Conservation (phyloP, 1,139 yeast genomes). For the Yamadazyma spencermartinsiae region DNA sequence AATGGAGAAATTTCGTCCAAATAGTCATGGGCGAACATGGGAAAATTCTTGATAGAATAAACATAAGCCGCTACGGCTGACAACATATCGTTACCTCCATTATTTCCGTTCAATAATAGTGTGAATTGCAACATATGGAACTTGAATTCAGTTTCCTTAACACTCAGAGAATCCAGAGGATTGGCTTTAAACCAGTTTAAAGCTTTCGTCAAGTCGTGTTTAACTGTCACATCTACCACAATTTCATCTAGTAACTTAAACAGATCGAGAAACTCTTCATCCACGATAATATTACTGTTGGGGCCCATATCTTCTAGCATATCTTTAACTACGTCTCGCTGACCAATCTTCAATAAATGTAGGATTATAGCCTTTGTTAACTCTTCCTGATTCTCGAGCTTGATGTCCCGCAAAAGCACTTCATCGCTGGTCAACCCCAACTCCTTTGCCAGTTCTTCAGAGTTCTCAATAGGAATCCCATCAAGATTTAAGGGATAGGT, state of each 20-base stretch:
- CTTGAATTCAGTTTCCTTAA: conserved; percentile 51
- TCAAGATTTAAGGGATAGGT: conserved; percentile 39
- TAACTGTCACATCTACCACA: conserved; percentile 34
- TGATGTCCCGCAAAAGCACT: conserved; percentile 17
- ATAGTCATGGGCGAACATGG: conserved; percentile 41
- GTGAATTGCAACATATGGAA: conserved; percentile 63
- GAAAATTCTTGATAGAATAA: conserved; percentile 57
- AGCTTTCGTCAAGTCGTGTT: conserved; percentile 37
- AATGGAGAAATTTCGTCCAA: conserved; percentile 52
- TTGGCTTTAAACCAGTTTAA: conserved; percentile 37
- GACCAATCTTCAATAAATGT: conserved; percentile 45
- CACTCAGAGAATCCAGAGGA: conserved; percentile 9
- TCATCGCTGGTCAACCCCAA: conserved; percentile 10
- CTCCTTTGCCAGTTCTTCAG: conserved; percentile 3
- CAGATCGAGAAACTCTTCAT: conserved; percentile 24
- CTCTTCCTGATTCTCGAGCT: conserved; percentile 32
- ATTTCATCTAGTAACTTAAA: conserved; percentile 36
- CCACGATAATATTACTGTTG: conserved; percentile 20
- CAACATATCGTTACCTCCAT: conserved; percentile 18
- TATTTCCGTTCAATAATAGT: conserved; percentile 35
- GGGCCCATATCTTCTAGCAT: conserved; percentile 24
- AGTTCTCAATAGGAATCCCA: conserved; percentile 27
- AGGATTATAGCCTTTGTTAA: conserved; percentile 42
- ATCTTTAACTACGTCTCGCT: conserved; percentile 37
- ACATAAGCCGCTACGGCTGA: conserved; percentile 47